phyloP scores from a whole-genome alignment of 306 rosid species.

The Ziziphus jujuba region DNA sequence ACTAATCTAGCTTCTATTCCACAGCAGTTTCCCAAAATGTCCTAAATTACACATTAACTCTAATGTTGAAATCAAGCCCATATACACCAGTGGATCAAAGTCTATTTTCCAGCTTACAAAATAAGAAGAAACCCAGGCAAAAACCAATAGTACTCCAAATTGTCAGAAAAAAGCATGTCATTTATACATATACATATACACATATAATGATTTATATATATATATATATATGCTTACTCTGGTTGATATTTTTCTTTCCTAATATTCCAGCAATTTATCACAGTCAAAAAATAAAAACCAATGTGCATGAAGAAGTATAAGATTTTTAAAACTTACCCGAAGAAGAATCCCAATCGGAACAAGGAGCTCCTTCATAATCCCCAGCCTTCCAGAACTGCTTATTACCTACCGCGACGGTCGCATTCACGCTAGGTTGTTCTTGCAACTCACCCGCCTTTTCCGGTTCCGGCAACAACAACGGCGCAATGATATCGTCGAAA shows the following conservation, averaged over 20 bases:
- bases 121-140: no score
- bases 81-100: neutral
- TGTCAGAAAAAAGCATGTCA: neutral
- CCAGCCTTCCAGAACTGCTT: constrained; percentile 99
- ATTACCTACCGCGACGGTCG: constrained; percentile 26
- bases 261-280: no score
- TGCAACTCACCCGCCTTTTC: neutral
- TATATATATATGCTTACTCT: no score
- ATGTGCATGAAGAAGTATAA: neutral
- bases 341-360: constrained; percentile 38
- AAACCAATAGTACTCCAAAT: no score
- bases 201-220: no score
- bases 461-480: constrained; percentile 29
- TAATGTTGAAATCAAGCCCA: neutral
- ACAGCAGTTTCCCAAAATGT: neutral
- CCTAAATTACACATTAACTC: neutral
- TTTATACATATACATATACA: no score
- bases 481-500: constrained; percentile 37
- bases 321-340: constrained; percentile 40
- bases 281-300: neutral
- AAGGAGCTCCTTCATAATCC: constrained; percentile 62
- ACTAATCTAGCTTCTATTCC: no score
- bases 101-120: no score
- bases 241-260: no score
- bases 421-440: neutral